phyloP scores from a whole-genome alignment of 2,329 filamentous ascomycete genomes.

The Zalaria obscura region DNA sequence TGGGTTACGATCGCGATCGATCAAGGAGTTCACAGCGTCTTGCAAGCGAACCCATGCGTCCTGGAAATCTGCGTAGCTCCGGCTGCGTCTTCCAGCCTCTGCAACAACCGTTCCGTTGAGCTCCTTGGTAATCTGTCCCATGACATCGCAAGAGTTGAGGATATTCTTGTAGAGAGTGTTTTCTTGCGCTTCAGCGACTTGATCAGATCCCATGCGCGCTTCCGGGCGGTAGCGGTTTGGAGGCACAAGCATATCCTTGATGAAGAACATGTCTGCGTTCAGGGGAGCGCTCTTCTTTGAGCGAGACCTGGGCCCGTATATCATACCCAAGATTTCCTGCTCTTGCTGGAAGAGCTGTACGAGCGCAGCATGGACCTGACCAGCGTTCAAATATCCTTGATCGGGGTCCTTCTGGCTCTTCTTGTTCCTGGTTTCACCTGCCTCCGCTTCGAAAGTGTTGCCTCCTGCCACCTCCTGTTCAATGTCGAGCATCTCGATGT shows the following conservation, averaged over 20 bases:
- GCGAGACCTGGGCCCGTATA: constrained; percentile 66
- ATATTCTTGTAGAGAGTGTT: constrained; percentile 82
- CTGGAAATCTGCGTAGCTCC: constrained; percentile 63
- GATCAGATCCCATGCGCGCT: constrained; percentile 62
- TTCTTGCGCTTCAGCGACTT: constrained; percentile 76
- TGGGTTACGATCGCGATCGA: constrained; percentile 79
- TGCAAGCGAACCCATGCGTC: constrained; percentile 74
- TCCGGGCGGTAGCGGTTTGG: constrained; percentile 87
- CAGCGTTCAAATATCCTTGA: constrained; percentile 68
- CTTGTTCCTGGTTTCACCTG: constrained; percentile 13
- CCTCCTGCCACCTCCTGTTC: constrained; percentile 30
- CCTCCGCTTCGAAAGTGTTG: constrained; percentile 37
- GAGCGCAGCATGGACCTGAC: constrained; percentile 70
- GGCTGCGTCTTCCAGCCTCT: constrained; percentile 32
- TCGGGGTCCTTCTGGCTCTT: constrained; percentile 23
- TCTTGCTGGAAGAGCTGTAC: constrained; percentile 75
- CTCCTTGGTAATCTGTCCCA: constrained; percentile 61
- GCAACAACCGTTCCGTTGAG: constrained; percentile 37
- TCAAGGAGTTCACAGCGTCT: constrained; percentile 80
- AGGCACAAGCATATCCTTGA: constrained; percentile 73
- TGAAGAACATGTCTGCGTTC: constrained; percentile 87
- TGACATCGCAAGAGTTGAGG: constrained; percentile 56
- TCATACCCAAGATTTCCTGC: constrained; percentile 64
- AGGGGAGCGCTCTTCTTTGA: constrained; percentile 41
- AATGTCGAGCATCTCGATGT: constrained; percentile 23